These are phyloP conservation scores for Penicillium freii DNA, from an alignment of 2,329 filamentous ascomycete genomes.

Conservation along the genomic window DNA sequence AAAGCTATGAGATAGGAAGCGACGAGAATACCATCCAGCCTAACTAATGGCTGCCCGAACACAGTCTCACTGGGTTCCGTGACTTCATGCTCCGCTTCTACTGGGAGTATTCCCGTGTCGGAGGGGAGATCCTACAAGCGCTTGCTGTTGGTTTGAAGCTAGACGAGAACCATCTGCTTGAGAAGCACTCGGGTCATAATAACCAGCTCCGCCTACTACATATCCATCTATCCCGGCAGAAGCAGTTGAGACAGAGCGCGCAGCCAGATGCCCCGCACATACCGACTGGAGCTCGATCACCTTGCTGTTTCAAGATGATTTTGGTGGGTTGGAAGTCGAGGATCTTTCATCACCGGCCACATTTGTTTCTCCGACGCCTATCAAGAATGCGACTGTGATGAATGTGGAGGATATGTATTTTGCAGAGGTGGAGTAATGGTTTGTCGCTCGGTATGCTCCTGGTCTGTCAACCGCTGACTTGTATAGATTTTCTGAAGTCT, in stretches of 20 bases:
- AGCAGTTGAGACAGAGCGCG: conserved; percentile 43
- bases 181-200: conserved; percentile 55
- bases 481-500: conserved; percentile 50
- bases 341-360: conserved; percentile 39
- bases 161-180: conserved; percentile 45
- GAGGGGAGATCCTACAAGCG: conserved; percentile 47
- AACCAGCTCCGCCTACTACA: conserved; percentile 62
- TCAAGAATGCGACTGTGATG: conserved; percentile 47
- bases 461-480: conserved; percentile 5
- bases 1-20: conserved; percentile 53
- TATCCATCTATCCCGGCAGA: conserved; percentile 52
- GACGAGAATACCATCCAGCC: conserved; percentile 47
- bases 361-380: conserved; percentile 43
- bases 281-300: conserved; percentile 57
- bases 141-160: conserved; percentile 51
- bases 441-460: conserved; percentile 10
- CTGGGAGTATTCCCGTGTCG: conserved; percentile 47
- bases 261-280: conserved; percentile 55
- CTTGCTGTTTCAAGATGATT: conserved; percentile 51
- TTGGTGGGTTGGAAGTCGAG: conserved; percentile 53
- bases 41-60: conserved; percentile 52
- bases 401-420: conserved; percentile 52
- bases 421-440: conserved; percentile 54
- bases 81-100: conserved; percentile 52
- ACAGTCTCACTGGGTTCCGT: conserved; percentile 48